These are phyloP conservation scores for Amanita rimosa DNA, from an alignment of 768 basidiomycete genomes.

Conservation along the genomic window DNA sequence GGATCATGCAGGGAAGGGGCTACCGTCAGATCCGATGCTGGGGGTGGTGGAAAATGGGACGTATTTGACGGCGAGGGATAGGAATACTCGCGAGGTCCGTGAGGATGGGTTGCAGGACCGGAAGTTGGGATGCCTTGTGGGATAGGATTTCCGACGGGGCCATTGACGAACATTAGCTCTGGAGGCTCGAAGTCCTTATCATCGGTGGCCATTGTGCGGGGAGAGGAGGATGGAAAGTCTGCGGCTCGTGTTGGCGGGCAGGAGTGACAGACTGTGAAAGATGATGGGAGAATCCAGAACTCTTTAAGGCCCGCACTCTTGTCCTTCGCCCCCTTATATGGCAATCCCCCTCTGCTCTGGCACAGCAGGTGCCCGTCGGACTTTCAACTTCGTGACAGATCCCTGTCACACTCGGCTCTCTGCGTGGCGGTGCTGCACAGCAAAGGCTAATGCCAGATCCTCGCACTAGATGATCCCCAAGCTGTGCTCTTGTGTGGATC, in stretches of 20 bases:
- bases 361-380: slow-evolving; percentile 5
- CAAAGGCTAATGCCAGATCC: slow-evolving; percentile 21
- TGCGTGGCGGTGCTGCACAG: slow-evolving; percentile 31
- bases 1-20: slow-evolving; percentile 17
- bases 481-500: slow-evolving; percentile 18
- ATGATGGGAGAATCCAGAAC: slow-evolving; percentile 18
- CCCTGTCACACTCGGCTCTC: slow-evolving; percentile 6
- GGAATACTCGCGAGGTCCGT: slow-evolving; percentile 29
- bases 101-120: slow-evolving; percentile 31
- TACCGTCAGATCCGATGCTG: slow-evolving; percentile 13
- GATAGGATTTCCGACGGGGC: slow-evolving; percentile 24
- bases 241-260: slow-evolving; percentile 17
- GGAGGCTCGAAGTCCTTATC: slow-evolving; percentile 5
- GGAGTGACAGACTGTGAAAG: slow-evolving; percentile 12
- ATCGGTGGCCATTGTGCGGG: slow-evolving; percentile 23
- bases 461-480: slow-evolving; percentile 13
- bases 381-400: slow-evolving; percentile 1
- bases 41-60: slow-evolving; percentile 22
- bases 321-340: slow-evolving; percentile 2
- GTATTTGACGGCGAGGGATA: slow-evolving; percentile 29
- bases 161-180: slow-evolving; percentile 25
- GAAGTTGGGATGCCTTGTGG: slow-evolving; percentile 31
- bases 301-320: slow-evolving; percentile 7
- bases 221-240: slow-evolving; percentile 13
- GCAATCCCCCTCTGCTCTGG: background rate